Conservation (phyloP, 1,139 yeast species). For the Suhomyces anneliseae region DNA sequence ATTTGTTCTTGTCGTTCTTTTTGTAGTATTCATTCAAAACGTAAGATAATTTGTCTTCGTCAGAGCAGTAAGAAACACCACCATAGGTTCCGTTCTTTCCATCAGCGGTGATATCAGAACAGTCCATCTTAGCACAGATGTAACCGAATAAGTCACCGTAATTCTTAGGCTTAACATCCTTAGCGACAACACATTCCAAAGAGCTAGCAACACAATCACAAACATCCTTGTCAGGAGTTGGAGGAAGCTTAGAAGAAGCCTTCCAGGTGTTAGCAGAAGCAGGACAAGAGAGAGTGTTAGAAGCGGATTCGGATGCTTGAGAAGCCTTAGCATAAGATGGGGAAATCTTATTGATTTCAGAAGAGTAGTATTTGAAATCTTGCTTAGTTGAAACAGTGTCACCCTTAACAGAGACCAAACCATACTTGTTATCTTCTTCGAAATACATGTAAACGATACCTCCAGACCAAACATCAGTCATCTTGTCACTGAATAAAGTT, state of each 20-base stretch:
- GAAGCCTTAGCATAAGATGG: slow-evolving; percentile 40
- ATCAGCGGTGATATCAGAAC: slow-evolving; percentile 38
- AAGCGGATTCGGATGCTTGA: slow-evolving; percentile 23
- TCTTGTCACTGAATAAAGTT: slow-evolving; percentile 42
- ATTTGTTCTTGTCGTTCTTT: slow-evolving; percentile 24
- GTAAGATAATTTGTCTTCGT: slow-evolving; percentile 41
- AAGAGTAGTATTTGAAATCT: slow-evolving; percentile 52
- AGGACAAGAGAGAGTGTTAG: slow-evolving; percentile 38
- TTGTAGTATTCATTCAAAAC: slow-evolving; percentile 43
- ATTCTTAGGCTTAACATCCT: slow-evolving; percentile 29
- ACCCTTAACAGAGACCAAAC: slow-evolving; percentile 60
- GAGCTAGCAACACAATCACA: slow-evolving; percentile 41
- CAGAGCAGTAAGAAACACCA: slow-evolving; percentile 40
- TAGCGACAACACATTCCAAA: slow-evolving; percentile 37
- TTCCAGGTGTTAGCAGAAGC: slow-evolving; percentile 36
- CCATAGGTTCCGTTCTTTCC: slow-evolving; percentile 44
- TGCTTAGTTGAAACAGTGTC: slow-evolving; percentile 41
- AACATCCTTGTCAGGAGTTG: slow-evolving; percentile 41
- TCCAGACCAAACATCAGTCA: slow-evolving; percentile 82
- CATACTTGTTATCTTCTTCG: slow-evolving; percentile 78
- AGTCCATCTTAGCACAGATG: slow-evolving; percentile 37
- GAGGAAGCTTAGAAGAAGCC: slow-evolving; percentile 44
- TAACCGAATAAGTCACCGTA: slow-evolving; percentile 36
- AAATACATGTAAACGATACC: slow-evolving; percentile 86
- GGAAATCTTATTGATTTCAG: slow-evolving; percentile 55